A percentile compares a stretch with the other conserved stretches of the same genome.
These are phyloP conservation scores for Naganishia albida DNA, from an alignment of 1,284 basidiomycete genomes.

Conservation along the genomic window DNA sequence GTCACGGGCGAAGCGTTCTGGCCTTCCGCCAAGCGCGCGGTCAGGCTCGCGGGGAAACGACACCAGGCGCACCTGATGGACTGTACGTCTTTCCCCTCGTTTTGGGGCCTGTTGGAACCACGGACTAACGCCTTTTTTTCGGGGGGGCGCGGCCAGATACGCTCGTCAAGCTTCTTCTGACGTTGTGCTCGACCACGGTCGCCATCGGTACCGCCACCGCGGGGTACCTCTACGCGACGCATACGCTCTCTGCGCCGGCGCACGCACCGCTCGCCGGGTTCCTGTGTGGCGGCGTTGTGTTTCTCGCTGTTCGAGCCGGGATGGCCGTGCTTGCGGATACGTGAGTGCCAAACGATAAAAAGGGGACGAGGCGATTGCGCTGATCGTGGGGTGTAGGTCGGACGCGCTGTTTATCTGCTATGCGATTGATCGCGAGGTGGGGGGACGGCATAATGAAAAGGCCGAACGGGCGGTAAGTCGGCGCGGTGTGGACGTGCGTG, in stretches of 20 bases:
- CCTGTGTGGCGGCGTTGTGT: slow-evolving; percentile 75
- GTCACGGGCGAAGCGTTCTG: slow-evolving; percentile 83
- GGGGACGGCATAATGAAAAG: slow-evolving; percentile 64
- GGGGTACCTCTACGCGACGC: slow-evolving; percentile 84
- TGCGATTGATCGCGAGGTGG: slow-evolving; percentile 77
- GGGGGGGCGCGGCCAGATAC: slow-evolving; percentile 54
- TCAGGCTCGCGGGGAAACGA: slow-evolving; percentile 52
- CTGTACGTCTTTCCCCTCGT: slow-evolving; percentile 41
- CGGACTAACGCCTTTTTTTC: slow-evolving; percentile 8
- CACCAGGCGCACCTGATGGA: slow-evolving; percentile 49
- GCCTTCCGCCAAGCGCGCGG: slow-evolving; percentile 69
- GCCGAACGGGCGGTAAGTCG: slow-evolving; percentile 68
- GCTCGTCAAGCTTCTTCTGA: slow-evolving; percentile 64
- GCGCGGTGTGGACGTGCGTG: neutral
- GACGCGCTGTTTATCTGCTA: slow-evolving; percentile 87
- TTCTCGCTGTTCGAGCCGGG: slow-evolving; percentile 77
- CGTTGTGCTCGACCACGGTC: slow-evolving; percentile 74
- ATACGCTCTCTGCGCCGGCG: slow-evolving; percentile 72
- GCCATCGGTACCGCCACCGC: slow-evolving; percentile 73
- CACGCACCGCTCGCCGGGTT: slow-evolving; percentile 75
- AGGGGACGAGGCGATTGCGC: neutral
- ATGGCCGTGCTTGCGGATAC: slow-evolving; percentile 78
- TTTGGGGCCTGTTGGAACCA: neutral
- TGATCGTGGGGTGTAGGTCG: slow-evolving; percentile 54
- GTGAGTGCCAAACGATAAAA: slow-evolving; percentile 56